These are phyloP conservation scores for Spergularia marina DNA, from an alignment of 148 eudicot genomes.

Conservation along the genomic window DNA sequence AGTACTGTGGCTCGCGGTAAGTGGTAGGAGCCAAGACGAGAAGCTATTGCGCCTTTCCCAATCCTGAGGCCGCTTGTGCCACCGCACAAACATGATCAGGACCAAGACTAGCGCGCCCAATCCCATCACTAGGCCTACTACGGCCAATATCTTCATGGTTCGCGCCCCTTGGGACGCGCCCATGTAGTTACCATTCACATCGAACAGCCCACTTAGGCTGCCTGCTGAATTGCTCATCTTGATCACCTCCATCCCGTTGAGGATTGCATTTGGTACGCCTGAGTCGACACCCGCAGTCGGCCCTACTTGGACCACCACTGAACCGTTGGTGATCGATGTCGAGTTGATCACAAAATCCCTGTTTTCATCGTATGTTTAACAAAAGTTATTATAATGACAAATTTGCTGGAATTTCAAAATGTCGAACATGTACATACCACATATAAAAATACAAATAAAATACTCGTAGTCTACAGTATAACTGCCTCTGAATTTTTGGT, in stretches of 20 bases:
- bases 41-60: conserved; percentile 50
- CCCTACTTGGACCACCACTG: conserved; percentile 52
- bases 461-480: too few species aligned
- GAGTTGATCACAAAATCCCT: conserved; percentile 53
- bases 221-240: conserved; percentile 63
- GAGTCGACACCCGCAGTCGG: conserved; percentile 23
- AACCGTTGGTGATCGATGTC: conserved; percentile 37
- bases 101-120: conserved; percentile 37
- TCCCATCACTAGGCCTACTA: conserved; percentile 39
- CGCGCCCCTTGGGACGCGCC: conserved; percentile 24
- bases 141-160: conserved; percentile 31
- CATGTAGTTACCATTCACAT: conserved; percentile 38
- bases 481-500: too few species aligned
- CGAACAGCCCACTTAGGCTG: conserved; percentile 56
- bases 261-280: conserved; percentile 47
- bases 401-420: neutral
- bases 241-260: conserved; percentile 61
- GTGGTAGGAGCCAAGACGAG: conserved; percentile 64
- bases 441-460: neutral
- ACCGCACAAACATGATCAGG: conserved; percentile 30
- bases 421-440: neutral
- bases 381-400: neutral
- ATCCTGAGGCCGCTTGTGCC: conserved; percentile 47
- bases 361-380: neutral
- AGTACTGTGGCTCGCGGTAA: conserved; percentile 38